Conservation (phyloP, 805 yeast genomes). For the Jamesozyma rosinii region DNA sequence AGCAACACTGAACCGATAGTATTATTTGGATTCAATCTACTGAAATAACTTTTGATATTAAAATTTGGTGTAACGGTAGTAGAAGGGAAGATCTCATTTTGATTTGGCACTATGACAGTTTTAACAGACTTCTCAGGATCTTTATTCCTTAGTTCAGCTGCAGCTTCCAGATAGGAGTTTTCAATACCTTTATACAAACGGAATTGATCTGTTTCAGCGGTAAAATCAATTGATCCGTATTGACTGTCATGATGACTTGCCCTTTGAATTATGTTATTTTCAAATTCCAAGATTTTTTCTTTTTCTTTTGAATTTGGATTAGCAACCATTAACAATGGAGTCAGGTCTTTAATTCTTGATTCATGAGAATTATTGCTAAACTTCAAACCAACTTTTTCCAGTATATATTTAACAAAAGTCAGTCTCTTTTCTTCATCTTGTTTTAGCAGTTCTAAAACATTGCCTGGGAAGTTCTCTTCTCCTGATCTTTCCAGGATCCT, state of each 20-base stretch:
- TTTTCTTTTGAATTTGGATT: conserved; percentile 9
- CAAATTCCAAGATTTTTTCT: conserved; percentile 10
- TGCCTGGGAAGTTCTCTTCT: conserved; percentile 25
- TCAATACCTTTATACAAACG: conserved; percentile 17
- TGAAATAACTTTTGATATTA: conserved; percentile 49
- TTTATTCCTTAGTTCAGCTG: conserved; percentile 19
- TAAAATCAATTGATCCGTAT: conserved; percentile 36
- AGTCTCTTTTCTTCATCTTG: conserved; percentile 41
- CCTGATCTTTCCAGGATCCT: conserved; percentile 35
- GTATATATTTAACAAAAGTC: conserved; percentile 46
- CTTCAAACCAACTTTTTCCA: conserved; percentile 54
- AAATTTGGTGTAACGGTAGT: conserved; percentile 60
- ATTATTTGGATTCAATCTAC: conserved; percentile 24
- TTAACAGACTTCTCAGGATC: conserved; percentile 52
- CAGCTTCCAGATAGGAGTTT: conserved; percentile 9
- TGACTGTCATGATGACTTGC: conserved; percentile 30
- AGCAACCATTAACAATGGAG: conserved; percentile 50
- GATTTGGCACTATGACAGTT: conserved; percentile 37
- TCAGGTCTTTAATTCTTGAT: conserved; percentile 50
- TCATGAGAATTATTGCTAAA: conserved; percentile 44
- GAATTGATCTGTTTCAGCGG: conserved; percentile 26
- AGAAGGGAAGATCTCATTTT: conserved; percentile 40
- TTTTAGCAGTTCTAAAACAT: conserved; percentile 35
- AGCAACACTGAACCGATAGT: conserved; percentile 54
- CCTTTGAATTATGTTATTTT: conserved; percentile 7